phyloP scores from a whole-genome alignment of 2,329 filamentous ascomycete species.

The Parascedosporium putredinis region DNA sequence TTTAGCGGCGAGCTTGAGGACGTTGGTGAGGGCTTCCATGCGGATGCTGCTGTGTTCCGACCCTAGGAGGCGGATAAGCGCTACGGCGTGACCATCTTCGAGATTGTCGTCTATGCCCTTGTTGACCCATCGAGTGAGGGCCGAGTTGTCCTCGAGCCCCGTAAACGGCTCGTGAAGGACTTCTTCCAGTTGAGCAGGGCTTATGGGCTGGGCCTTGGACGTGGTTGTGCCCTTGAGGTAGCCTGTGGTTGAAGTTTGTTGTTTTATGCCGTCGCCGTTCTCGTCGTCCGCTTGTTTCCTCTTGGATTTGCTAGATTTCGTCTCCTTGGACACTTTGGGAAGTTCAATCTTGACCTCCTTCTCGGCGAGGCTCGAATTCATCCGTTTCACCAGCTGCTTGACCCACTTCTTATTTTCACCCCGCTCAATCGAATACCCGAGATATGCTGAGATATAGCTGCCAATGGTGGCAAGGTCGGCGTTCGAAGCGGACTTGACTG shows the following conservation, averaged over 20 bases:
- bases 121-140: constrained; percentile 55
- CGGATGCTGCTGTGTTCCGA: constrained; percentile 68
- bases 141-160: constrained; percentile 38
- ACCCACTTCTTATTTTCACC: constrained; percentile 29
- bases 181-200: constrained; percentile 35
- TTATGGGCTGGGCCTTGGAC: too few species aligned
- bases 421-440: constrained; percentile 42
- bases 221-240: too few species aligned
- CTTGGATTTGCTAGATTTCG: neutral
- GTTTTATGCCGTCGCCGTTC: too few species aligned
- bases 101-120: constrained; percentile 71
- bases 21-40: constrained; percentile 61
- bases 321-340: constrained; percentile 5
- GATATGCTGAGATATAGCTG: constrained; percentile 46
- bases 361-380: constrained; percentile 20
- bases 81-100: constrained; percentile 62
- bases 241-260: constrained; percentile 4
- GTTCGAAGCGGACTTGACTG: constrained; percentile 38
- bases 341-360: constrained; percentile 5
- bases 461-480: constrained; percentile 36
- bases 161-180: constrained; percentile 39
- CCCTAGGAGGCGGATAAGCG: constrained; percentile 64
- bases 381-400: constrained; percentile 19
- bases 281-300: neutral
- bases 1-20: constrained; percentile 54